A percentile compares a stretch with the other conserved stretches of the same genome.
Evolutionary conservation across 2,329 filamentous ascomycete genomes (phyloP).

Genomic region (Metarhizium album): DNA sequence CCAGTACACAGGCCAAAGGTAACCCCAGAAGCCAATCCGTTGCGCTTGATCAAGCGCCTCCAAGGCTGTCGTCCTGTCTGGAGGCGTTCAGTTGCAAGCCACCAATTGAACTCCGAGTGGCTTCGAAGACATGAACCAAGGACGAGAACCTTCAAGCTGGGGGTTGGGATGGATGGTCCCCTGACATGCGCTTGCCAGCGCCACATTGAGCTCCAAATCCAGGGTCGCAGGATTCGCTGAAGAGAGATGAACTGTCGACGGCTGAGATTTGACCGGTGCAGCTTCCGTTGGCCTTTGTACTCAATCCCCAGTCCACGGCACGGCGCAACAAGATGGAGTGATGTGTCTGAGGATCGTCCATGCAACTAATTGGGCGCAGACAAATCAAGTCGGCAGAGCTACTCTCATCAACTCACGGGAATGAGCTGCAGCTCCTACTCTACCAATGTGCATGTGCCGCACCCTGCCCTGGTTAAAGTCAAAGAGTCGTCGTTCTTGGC

Average conservation of each 20-base stretch:
- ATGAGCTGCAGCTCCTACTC: neutral
- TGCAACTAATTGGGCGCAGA: no score
- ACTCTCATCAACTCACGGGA: neutral
- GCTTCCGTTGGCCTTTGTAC: neutral
- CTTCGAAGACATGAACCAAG: neutral
- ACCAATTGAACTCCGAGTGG: neutral
- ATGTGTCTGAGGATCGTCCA: neutral
- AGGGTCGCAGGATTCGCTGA: neutral
- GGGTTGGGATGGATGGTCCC: neutral
- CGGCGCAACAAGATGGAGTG: neutral
- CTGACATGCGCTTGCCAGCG: conserved; percentile 3
- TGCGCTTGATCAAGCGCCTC: neutral
- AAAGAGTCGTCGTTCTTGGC: neutral
- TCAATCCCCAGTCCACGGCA: neutral
- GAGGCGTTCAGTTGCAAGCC: neutral
- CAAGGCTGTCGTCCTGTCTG: neutral
- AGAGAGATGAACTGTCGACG: neutral
- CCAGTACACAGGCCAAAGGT: neutral
- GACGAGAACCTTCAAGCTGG: neutral
- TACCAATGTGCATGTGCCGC: neutral
- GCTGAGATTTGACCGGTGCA: neutral
- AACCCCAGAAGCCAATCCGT: conserved; percentile 1
- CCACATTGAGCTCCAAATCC: neutral
- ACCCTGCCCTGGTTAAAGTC: neutral
- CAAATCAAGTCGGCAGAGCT: neutral